These are phyloP conservation scores for Raphidocelis subcapitata DNA, from an alignment of 139 green algal genomes.

Conservation along the genomic window DNA sequence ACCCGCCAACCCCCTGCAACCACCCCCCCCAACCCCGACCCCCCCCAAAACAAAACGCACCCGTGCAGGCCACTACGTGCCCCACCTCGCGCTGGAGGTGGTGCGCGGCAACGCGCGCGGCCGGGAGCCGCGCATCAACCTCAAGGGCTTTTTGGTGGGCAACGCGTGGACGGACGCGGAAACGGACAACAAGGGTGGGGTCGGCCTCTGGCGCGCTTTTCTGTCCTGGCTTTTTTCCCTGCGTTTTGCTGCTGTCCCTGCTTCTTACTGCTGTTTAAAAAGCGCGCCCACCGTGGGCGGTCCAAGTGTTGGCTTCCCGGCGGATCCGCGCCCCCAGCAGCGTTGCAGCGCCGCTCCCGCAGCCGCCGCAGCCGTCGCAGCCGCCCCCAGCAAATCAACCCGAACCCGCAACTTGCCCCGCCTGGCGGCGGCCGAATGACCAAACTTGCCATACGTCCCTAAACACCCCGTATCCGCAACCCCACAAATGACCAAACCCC, in stretches of 20 bases:
- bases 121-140: slow-evolving; percentile 41
- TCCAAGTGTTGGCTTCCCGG: neutral
- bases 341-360: neutral
- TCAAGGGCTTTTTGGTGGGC: slow-evolving; percentile 79
- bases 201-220: no score
- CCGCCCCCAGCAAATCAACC: no score
- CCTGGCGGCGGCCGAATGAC: no score
- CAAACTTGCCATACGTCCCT: no score
- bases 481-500: no score
- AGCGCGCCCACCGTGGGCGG: neutral
- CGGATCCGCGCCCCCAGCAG: neutral
- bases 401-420: no score
- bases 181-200: slow-evolving; percentile 77
- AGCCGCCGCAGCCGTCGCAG: neutral
- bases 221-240: neutral
- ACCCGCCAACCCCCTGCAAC: no score
- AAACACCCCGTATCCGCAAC: no score
- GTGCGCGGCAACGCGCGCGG: slow-evolving; percentile 44
- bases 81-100: slow-evolving; percentile 61
- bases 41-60: neutral
- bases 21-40: no score
- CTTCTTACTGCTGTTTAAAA: no score
- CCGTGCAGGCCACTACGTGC: slow-evolving; percentile 70
- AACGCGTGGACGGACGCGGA: slow-evolving; percentile 82
- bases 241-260: no score